Evolutionary conservation across 257 asterid genomes (phyloP).

Genomic region (Solanum sejunctum): DNA sequence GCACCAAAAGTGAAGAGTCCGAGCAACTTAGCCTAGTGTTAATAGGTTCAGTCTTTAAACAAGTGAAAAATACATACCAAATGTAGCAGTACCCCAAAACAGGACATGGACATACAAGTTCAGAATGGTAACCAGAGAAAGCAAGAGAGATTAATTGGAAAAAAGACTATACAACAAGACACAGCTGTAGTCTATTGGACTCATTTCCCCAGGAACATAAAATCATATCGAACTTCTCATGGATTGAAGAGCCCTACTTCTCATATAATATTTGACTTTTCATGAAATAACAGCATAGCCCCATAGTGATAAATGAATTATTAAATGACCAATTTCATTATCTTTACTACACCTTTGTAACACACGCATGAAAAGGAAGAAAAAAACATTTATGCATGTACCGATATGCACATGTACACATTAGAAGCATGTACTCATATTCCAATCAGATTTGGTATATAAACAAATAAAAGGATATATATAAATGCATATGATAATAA

Average conservation of each 20-base stretch:
- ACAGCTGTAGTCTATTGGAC: not conserved
- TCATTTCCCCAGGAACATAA: not conserved
- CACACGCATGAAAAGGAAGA: not conserved
- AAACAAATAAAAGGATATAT: not conserved
- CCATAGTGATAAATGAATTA: not conserved
- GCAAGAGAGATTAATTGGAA: not conserved
- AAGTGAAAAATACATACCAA: not conserved
- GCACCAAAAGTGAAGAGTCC: no score
- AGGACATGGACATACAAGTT: not conserved
- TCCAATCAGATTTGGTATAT: not conserved
- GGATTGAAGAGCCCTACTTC: not conserved
- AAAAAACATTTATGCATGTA: not conserved
- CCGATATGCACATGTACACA: not conserved
- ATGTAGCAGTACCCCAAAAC: not conserved
- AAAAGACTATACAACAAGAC: not conserved
- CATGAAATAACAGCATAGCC: not conserved
- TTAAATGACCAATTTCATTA: not conserved
- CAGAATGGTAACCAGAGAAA: not conserved
- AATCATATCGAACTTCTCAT: not conserved
- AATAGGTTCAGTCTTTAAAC: not conserved
- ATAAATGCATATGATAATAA: not conserved
- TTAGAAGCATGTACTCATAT: not conserved
- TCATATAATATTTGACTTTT: not conserved
- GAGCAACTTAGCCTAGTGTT: not conserved
- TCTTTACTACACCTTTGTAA: not conserved